phyloP scores from a whole-genome alignment of 257 asterid species.

The Scutellaria minor region DNA sequence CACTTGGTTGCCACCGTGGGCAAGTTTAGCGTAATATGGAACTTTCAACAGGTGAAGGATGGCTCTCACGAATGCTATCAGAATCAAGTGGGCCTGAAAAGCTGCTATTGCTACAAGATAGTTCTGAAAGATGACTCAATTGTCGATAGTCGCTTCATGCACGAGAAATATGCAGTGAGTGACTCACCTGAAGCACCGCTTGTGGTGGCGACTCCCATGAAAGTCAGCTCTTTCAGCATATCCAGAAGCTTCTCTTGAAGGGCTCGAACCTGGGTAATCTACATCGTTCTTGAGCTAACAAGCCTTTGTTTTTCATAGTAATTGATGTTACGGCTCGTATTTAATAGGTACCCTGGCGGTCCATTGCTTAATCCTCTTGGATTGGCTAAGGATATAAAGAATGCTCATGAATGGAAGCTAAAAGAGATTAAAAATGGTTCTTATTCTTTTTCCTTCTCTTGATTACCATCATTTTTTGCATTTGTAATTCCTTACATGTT shows the following conservation, averaged over 20 bases:
- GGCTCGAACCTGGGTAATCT: conserved; percentile 84
- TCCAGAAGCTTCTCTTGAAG: conserved; percentile 82
- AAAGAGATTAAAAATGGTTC: conserved; percentile 91
- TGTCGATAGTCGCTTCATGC: conserved; percentile 86
- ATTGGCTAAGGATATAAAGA: conserved; percentile 79
- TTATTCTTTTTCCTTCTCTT: conserved; percentile 17
- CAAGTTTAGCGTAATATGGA: conserved; percentile 98
- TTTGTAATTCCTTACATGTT: neutral
- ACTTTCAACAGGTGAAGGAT: conserved; percentile 91
- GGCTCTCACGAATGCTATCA: conserved; percentile 87
- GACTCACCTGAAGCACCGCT: conserved; percentile 75
- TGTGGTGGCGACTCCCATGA: conserved; percentile 76
- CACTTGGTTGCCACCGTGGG: conserved; percentile 97
- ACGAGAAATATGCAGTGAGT: conserved; percentile 84
- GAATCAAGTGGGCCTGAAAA: conserved; percentile 71
- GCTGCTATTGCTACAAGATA: conserved; percentile 86
- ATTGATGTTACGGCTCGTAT: neutral
- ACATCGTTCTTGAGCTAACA: neutral
- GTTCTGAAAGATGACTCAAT: conserved; percentile 64
- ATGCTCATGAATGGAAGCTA: conserved; percentile 83
- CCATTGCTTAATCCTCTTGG: conserved; percentile 93
- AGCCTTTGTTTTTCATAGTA: neutral
- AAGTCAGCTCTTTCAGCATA: conserved; percentile 97
- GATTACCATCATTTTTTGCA: neutral
- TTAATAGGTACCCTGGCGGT: conserved; percentile 83